Evolutionary conservation across 2,329 filamentous ascomycete species (phyloP).

Genomic region (Talaromyces sp.): DNA sequence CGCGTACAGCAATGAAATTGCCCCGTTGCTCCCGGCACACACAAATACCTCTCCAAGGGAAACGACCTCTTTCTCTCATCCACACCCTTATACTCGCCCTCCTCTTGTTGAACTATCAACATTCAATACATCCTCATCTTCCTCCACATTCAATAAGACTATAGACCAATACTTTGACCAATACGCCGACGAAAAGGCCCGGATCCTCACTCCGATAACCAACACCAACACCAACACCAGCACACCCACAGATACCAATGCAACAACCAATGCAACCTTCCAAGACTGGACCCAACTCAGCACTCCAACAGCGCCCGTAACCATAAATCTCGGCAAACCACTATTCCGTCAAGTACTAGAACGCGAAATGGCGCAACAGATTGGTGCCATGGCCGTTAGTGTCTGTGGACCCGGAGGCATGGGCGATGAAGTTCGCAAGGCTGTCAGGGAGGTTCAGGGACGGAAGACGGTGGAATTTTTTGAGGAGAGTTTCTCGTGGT

Average conservation of each 20-base stretch:
- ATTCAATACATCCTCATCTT: not conserved
- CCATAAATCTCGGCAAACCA: constrained; percentile 16
- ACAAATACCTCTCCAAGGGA: not conserved
- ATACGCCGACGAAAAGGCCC: not conserved
- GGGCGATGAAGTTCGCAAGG: constrained; percentile 66
- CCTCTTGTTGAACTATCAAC: not conserved
- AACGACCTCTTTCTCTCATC: not conserved
- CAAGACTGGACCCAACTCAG: constrained; percentile 16
- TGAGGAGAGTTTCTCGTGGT: constrained; percentile 64
- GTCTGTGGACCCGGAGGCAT: constrained; percentile 69
- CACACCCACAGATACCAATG: not conserved
- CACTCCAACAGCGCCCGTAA: constrained; percentile 9
- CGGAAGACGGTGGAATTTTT: constrained; percentile 63
- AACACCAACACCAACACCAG: not conserved
- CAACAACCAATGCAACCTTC: not conserved
- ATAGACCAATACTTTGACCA: constrained; percentile 8
- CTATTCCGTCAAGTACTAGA: constrained; percentile 47
- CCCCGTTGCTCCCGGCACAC: not conserved
- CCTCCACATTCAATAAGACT: not conserved
- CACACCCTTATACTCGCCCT: not conserved
- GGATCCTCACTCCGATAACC: not conserved
- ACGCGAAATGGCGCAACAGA: constrained; percentile 66
- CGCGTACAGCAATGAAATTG: not conserved
- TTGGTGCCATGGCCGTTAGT: constrained; percentile 78
- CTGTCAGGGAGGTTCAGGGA: constrained; percentile 58